Conservation (phyloP, 2,329 filamentous ascomycete genomes). For the Cadophora luteo-olivacea region DNA sequence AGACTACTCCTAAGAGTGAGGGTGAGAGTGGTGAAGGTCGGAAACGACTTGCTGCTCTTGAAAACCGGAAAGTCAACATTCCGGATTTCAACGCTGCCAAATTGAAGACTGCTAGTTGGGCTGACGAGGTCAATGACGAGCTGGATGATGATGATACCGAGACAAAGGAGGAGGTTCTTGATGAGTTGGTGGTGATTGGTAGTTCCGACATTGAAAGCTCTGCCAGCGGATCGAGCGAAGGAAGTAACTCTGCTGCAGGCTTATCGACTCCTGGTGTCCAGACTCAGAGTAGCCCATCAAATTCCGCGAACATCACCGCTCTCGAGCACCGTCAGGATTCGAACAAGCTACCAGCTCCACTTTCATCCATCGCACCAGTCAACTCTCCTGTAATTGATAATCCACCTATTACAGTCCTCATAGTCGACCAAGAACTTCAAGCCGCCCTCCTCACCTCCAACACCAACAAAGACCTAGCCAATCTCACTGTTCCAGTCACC, state of each 20-base stretch:
- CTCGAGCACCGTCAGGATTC: neutral
- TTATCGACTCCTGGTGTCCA: neutral
- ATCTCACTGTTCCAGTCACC: neutral
- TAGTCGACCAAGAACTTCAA: neutral
- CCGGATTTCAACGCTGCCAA: constrained; percentile 29
- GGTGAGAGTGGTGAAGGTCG: neutral
- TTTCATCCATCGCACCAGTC: neutral
- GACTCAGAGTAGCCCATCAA: neutral
- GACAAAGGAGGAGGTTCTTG: neutral
- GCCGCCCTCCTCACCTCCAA: neutral
- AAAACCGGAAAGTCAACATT: constrained; percentile 33
- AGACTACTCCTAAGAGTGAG: neutral
- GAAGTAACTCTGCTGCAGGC: neutral
- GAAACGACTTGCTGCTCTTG: constrained; percentile 27
- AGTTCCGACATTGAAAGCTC: neutral
- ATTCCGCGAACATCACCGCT: neutral
- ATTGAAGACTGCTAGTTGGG: constrained; percentile 33
- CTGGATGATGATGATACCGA: neutral
- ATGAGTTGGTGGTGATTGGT: neutral
- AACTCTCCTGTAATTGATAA: neutral
- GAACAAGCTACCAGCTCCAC: neutral
- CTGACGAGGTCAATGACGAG: constrained; percentile 37
- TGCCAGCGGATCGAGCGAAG: neutral
- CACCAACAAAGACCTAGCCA: constrained; percentile 7
- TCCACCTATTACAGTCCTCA: neutral